Evolutionary conservation across 306 rosid species (phyloP), one percentile per base, ranked within the genome.

Genomic region (Calophaca sinica): DNA sequence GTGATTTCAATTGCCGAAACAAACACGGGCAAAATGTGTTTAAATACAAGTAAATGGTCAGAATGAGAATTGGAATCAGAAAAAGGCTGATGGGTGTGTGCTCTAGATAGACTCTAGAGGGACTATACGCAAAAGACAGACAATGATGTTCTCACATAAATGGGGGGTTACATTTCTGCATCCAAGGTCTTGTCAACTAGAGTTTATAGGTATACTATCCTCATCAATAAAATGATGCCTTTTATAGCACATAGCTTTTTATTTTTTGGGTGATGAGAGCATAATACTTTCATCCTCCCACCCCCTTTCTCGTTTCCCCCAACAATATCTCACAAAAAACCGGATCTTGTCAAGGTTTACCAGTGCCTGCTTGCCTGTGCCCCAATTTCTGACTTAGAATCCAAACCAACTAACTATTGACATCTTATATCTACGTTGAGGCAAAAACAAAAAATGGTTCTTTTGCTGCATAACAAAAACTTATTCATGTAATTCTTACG

Each of bases 111-210:
- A 20, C 26, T 1, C 26, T 20, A 20, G 26, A 35, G 38, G 38
- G 5, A 35, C 38, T 35, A 35, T 35, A 62, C 28, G 51, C 86
- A 0, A 73, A 86, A 33, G 87, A 78, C 64, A 44, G 87, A 88
- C 67, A 49, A 13, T 12, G 74, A 50, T 85, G 83, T 71, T 86
- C 9, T 20, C 26, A 20, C 26, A 20, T 20, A 20, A 20, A 20
- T 20, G 26, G 26, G 26, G 26, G 26, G 0, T 20, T 20, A 20
- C 26, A 20, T 20, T 20, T 20, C 26, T 20, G 26, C 26, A 52
- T 63, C 65, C 71, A 81, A 66, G 86, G 87, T 41, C 77, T 83
- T 77, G 88, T 58, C 42, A 58, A 58, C 88, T 76, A 78, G 80
- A 62, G 89, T 38, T 58, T 58, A 28, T 57, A 57, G 39, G 41